Percentiles rank a stretch among this genome's conserved stretches.
These are phyloP conservation scores for Ophiobolus disseminans DNA, from an alignment of 2,329 filamentous ascomycete species.

Conservation along the genomic window DNA sequence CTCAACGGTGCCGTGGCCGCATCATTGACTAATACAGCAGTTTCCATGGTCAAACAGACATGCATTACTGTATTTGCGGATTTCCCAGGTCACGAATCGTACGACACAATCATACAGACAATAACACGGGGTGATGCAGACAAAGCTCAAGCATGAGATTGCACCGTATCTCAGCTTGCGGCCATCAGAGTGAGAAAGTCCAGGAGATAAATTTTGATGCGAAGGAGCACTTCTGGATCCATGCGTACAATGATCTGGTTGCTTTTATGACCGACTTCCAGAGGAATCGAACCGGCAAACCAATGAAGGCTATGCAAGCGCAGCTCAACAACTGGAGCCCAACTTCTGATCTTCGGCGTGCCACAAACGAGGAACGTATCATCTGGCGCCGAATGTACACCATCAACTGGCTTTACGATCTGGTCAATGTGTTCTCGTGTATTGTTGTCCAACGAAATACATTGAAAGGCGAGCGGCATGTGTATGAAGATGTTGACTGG, in stretches of 20 bases:
- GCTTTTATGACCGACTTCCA: conserved; percentile 58
- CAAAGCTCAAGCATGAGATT: conserved; percentile 42
- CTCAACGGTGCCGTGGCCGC: conserved; percentile 58
- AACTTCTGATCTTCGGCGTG: conserved; percentile 46
- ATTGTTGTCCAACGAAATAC: conserved; percentile 51
- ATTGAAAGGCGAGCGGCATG: conserved; percentile 43
- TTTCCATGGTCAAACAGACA: conserved; percentile 52
- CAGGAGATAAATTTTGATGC: conserved; percentile 44
- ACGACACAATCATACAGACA: conserved; percentile 52
- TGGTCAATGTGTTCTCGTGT: conserved; percentile 56
- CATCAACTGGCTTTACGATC: conserved; percentile 61
- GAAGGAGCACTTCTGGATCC: conserved; percentile 54
- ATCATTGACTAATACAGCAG: conserved; percentile 51
- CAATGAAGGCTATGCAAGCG: conserved; percentile 54
- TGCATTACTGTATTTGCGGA: conserved; percentile 53
- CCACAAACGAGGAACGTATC: conserved; percentile 50
- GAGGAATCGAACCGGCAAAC: conserved; percentile 54
- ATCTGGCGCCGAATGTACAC: conserved; percentile 59
- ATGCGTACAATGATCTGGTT: conserved; percentile 53
- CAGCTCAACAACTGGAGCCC: conserved; percentile 54
- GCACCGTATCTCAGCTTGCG: conserved; percentile 18
- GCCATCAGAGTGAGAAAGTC: conserved; percentile 16
- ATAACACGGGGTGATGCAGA: conserved; percentile 50
- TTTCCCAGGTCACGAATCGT: conserved; percentile 56
- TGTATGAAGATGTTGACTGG: conserved; percentile 53